These are phyloP conservation scores for Phytophthora pluvialis DNA, from an alignment of 352 stramenopile genomes.

Conservation along the genomic window DNA sequence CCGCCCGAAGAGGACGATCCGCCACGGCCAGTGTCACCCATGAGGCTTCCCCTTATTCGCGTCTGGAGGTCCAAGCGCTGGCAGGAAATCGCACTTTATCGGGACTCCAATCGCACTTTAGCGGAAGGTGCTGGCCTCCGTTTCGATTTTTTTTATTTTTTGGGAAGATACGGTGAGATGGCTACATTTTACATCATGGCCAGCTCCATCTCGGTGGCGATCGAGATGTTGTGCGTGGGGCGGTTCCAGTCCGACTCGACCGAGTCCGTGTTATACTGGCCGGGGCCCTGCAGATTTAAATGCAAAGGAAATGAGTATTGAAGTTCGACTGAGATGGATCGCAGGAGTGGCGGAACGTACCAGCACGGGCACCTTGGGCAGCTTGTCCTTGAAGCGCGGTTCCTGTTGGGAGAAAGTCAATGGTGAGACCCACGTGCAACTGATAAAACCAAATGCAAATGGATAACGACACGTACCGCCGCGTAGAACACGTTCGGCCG, in stretches of 20 bases:
- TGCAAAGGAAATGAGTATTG: background rate
- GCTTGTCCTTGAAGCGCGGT: constrained; percentile 71
- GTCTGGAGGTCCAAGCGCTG: constrained; percentile 25
- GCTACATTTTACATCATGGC: constrained; percentile 53
- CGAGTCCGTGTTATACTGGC: constrained; percentile 74
- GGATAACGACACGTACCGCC: constrained; percentile 39
- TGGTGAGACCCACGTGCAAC: background rate
- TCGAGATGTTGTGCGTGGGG: constrained; percentile 90
- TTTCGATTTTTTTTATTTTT: background rate
- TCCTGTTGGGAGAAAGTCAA: constrained; percentile 43
- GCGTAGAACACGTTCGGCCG: constrained; percentile 76
- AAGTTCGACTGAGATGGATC: background rate
- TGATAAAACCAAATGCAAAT: background rate
- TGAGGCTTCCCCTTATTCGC: constrained; percentile 26
- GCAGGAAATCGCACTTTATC: constrained; percentile 10
- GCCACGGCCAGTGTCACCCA: constrained; percentile 33
- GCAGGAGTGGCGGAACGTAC: constrained; percentile 33
- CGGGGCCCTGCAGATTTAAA: constrained; percentile 55
- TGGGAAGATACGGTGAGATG: background rate
- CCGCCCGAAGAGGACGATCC: constrained; percentile 17
- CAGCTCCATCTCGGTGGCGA: constrained; percentile 85
- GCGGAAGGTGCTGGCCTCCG: background rate
- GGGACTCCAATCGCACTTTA: background rate
- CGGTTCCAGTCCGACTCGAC: constrained; percentile 84
- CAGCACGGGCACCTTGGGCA: constrained; percentile 60